These are phyloP conservation scores for Rhizopogon vinicolor DNA, from an alignment of 768 basidiomycete species.

Conservation along the genomic window DNA sequence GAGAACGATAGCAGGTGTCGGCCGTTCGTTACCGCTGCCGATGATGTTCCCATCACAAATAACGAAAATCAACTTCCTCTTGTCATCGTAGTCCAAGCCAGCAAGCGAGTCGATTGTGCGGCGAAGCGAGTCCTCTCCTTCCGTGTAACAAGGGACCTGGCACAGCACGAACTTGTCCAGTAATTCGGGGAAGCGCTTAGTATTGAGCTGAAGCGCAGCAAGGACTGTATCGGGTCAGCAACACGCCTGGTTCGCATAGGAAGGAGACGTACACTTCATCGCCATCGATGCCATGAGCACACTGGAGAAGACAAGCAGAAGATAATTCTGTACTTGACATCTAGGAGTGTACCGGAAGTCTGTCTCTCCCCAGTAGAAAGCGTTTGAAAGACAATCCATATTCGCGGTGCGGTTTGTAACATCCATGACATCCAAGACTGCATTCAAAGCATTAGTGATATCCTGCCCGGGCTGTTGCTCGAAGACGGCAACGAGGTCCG, in stretches of 20 bases:
- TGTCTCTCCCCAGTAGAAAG: conserved; percentile 52
- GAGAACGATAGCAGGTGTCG: conserved; percentile 62
- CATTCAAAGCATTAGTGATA: conserved; percentile 46
- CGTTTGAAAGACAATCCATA: conserved; percentile 51
- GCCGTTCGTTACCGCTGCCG: conserved; percentile 61
- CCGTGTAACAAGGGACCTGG: conserved; percentile 68
- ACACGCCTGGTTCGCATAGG: background rate
- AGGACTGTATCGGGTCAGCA: conserved; percentile 38
- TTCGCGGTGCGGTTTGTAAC: conserved; percentile 32
- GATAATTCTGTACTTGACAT: conserved; percentile 59
- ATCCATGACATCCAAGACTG: conserved; percentile 39
- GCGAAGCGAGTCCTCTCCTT: conserved; percentile 66
- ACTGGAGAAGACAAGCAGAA: conserved; percentile 51
- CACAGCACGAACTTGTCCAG: conserved; percentile 68
- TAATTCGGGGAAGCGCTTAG: conserved; percentile 59
- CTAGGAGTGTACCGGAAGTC: conserved; percentile 54
- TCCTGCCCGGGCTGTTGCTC: conserved; percentile 58
- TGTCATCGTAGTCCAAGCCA: conserved; percentile 63
- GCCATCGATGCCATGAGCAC: conserved; percentile 53
- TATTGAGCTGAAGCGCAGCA: conserved; percentile 56
- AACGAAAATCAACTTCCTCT: conserved; percentile 61
- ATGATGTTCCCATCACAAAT: conserved; percentile 73
- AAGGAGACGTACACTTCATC: conserved; percentile 49
- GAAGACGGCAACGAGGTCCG: conserved; percentile 45
- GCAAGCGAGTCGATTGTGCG: conserved; percentile 67